phyloP scores from a whole-genome alignment of 768 basidiomycete genomes.

The Calocera viscosa region DNA sequence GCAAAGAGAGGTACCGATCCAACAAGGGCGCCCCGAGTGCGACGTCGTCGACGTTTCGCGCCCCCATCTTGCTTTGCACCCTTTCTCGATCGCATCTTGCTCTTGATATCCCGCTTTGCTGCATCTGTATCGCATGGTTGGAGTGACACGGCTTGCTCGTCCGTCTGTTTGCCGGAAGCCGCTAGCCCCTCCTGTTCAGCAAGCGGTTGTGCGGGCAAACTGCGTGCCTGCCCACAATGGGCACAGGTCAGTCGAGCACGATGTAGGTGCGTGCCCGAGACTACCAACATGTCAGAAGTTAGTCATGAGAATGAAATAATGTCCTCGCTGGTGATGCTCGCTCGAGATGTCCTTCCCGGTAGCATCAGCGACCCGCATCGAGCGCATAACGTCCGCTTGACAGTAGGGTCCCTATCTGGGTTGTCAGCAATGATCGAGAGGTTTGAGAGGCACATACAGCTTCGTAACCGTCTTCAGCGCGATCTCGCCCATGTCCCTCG shows the following conservation, averaged over 20 bases:
- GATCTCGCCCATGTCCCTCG: constrained; percentile 53
- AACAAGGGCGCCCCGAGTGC: constrained; percentile 24
- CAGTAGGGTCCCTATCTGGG: constrained; percentile 53
- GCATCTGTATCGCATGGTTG: constrained; percentile 12
- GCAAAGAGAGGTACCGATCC: constrained; percentile 50
- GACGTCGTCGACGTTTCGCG: constrained; percentile 13
- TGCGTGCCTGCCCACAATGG: constrained; percentile 44
- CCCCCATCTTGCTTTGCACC: neutral
- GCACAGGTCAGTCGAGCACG: constrained; percentile 47
- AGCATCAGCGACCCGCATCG: constrained; percentile 51
- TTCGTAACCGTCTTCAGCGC: constrained; percentile 65
- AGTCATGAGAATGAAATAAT: neutral
- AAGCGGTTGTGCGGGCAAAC: constrained; percentile 54
- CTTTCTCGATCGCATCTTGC: constrained; percentile 8
- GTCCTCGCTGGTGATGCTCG: constrained; percentile 49
- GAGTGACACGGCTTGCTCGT: neutral
- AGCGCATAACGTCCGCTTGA: constrained; percentile 73
- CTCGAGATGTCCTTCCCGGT: constrained; percentile 51
- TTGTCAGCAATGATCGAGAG: neutral
- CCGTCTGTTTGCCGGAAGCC: neutral
- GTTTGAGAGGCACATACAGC: constrained; percentile 39
- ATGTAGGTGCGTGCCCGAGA: constrained; percentile 40
- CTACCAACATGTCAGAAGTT: constrained; percentile 20
- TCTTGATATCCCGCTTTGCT: neutral
- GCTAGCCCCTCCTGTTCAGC: constrained; percentile 9